Evolutionary conservation across 495 filamentous ascomycete genomes (phyloP).

Genomic region (Haplographium delicatum): DNA sequence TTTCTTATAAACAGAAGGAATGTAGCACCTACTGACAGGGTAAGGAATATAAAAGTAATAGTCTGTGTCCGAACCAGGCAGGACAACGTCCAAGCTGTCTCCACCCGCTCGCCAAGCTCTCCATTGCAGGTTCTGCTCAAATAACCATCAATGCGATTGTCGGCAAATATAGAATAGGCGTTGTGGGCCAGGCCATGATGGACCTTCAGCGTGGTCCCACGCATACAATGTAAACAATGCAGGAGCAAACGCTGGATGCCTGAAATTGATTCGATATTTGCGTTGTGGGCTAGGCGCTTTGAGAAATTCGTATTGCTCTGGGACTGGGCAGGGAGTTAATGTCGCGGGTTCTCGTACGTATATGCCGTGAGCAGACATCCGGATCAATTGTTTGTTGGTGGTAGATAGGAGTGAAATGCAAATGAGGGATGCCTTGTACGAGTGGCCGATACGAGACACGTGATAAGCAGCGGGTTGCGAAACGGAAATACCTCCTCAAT

Average conservation of each 20-base stretch:
- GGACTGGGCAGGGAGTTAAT: background rate
- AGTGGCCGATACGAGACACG: no score
- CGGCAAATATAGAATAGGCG: conserved; percentile 10
- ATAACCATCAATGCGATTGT: conserved; percentile 13
- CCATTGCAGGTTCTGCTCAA: conserved; percentile 7
- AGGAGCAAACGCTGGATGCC: conserved; percentile 3
- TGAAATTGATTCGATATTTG: conserved; percentile 11
- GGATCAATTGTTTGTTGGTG: no score
- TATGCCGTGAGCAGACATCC: no score
- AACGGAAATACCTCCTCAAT: no score
- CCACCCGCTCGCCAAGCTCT: background rate
- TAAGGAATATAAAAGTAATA: conserved; percentile 13
- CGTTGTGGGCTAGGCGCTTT: conserved; percentile 2
- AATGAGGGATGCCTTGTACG: no score
- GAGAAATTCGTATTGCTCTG: conserved; percentile 10
- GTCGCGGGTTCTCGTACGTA: background rate
- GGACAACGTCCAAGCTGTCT: conserved; percentile 1
- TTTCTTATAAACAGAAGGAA: no score
- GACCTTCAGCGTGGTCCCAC: conserved; percentile 10
- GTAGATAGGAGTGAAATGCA: no score
- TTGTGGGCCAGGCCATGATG: conserved; percentile 13
- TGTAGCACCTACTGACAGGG: background rate
- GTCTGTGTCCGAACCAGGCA: conserved; percentile 1
- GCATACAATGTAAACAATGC: conserved; percentile 6
- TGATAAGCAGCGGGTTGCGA: no score